Evolutionary conservation across 139 green algal genomes (phyloP).

Genomic region (Chlorella sorokiniana): DNA sequence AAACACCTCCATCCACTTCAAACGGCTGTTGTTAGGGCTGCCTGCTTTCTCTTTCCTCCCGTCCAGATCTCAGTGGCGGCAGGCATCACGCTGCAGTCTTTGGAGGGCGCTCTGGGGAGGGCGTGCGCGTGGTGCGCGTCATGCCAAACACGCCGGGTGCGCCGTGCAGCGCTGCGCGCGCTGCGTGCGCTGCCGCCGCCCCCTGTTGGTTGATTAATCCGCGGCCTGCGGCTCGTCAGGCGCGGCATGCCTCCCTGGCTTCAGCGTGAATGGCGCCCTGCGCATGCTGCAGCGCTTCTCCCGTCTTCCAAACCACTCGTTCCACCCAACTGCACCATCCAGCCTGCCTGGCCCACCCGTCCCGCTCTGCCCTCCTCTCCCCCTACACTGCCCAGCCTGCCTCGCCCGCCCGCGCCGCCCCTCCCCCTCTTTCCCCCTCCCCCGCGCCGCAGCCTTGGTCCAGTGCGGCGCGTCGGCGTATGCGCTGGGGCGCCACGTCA

Average conservation of each 20-base stretch:
- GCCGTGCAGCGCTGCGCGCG: conserved; percentile 35
- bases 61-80: conserved; percentile 85
- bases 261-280: no score
- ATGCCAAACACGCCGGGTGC: conserved; percentile 97
- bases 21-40: neutral
- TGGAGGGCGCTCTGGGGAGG: conserved; percentile 32
- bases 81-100: conserved; percentile 74
- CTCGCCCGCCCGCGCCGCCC: neutral
- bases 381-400: no score
- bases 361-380: neutral
- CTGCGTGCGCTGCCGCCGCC: conserved; percentile 76
- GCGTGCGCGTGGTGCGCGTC: conserved; percentile 78
- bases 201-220: neutral
- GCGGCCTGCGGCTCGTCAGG: neutral
- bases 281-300: no score
- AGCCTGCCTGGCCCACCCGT: neutral
- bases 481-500: conserved; percentile 55
- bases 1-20: no score
- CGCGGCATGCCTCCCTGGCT: no score
- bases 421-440: neutral
- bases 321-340: no score
- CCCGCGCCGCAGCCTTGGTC: neutral
- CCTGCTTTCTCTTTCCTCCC: neutral
- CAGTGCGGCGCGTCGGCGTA: conserved; percentile 26
- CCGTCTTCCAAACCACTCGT: no score